Conservation (phyloP, 371 early-diverging fungal species). For the Saksenaea oblongispora region DNA sequence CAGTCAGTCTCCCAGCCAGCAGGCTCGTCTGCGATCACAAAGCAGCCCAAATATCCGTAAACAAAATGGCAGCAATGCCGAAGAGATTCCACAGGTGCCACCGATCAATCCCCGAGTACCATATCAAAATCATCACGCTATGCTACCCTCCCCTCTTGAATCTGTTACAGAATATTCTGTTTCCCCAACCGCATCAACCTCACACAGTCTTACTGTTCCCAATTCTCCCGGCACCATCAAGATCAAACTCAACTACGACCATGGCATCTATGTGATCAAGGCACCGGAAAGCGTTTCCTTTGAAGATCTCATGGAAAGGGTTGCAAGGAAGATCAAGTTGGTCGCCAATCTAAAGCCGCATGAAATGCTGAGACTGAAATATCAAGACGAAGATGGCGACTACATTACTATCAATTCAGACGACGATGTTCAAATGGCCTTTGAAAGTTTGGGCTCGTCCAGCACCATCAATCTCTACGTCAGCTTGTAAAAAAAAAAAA, state of each 20-base stretch:
- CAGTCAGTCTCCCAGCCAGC: conserved; percentile 23
- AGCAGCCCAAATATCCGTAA: conserved; percentile 69
- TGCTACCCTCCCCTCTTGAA: conserved; percentile 2
- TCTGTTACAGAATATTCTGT: conserved; percentile 68
- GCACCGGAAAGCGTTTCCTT: conserved; percentile 74
- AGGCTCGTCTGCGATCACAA: conserved; percentile 60
- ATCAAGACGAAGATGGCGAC: conserved; percentile 93
- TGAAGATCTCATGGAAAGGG: conserved; percentile 73
- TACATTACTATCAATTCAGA: conserved; percentile 83
- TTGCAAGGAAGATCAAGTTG: conserved; percentile 88
- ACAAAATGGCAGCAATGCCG: conserved; percentile 3
- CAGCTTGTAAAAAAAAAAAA: conserved; percentile 24
- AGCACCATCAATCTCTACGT: conserved; percentile 49
- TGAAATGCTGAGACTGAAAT: conserved; percentile 73
- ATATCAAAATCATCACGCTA: conserved; percentile 4
- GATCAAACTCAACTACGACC: conserved; percentile 84
- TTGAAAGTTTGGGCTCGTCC: conserved; percentile 65
- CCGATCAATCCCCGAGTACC: conserved; percentile 16
- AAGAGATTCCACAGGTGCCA: conserved; percentile 13
- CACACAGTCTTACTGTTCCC: conserved; percentile 48
- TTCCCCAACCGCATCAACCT: conserved; percentile 74
- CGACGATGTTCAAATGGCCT: conserved; percentile 91
- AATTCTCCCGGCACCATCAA: conserved; percentile 54
- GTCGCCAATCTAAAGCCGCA: conserved; percentile 60
- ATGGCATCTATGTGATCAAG: conserved; percentile 85